phyloP scores from a whole-genome alignment of 176 grass and related monocot species.

The Secale cereale region DNA sequence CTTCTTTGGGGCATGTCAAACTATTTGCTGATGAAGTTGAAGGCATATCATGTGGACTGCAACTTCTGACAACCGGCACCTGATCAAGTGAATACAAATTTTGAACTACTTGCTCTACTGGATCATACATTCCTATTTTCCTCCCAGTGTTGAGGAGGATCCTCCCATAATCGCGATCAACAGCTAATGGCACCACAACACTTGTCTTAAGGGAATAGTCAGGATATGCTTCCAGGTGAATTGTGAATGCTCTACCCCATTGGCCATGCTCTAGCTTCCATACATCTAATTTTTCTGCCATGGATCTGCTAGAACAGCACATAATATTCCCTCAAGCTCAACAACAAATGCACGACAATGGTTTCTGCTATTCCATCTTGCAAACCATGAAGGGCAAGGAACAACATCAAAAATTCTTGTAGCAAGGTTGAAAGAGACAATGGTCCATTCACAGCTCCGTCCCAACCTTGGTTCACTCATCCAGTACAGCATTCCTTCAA shows the following conservation, averaged over 20 bases:
- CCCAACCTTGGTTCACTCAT: background rate
- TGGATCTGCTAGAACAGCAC: background rate
- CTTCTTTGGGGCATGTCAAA: background rate
- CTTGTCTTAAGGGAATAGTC: background rate
- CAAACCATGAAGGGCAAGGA: background rate
- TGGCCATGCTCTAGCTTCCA: slow-evolving; percentile 8
- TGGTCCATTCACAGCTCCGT: background rate
- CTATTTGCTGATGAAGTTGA: background rate
- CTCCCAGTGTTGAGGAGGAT: background rate
- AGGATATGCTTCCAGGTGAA: background rate
- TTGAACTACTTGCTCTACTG: background rate
- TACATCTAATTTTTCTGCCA: background rate
- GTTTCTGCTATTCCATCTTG: background rate
- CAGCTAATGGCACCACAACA: background rate
- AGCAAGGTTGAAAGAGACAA: background rate
- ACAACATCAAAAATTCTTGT: background rate
- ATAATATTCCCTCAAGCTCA: background rate
- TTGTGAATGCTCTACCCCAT: background rate
- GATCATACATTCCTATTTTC: background rate
- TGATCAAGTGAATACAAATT: background rate
- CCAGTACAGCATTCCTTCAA: background rate
- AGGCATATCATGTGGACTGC: too few species aligned
- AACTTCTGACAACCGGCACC: too few species aligned
- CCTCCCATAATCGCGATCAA: background rate
- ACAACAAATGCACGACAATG: background rate